phyloP scores from a whole-genome alignment of 202 grass and related monocot species.

The Zoysia matrella region DNA sequence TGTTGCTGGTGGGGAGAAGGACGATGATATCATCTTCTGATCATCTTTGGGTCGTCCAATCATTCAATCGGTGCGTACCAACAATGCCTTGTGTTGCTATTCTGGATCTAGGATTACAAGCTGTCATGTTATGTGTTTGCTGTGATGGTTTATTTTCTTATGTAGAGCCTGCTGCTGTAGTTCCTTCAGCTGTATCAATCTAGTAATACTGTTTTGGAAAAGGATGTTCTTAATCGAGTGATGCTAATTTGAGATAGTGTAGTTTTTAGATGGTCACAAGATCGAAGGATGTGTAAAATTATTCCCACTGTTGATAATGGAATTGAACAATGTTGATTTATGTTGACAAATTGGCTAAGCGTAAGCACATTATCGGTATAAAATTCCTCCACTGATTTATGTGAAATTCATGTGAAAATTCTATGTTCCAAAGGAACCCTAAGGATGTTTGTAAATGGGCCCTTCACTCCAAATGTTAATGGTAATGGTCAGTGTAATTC shows the following conservation, averaged over 20 bases:
- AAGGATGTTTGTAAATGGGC: no score
- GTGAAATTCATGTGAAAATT: no score
- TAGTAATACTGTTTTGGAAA: background rate
- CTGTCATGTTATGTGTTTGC: background rate
- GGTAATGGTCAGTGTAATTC: no score
- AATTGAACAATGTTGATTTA: no score
- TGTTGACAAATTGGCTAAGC: no score
- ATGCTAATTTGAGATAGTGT: background rate
- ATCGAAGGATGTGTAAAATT: no score
- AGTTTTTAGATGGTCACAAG: background rate
- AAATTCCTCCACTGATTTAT: no score
- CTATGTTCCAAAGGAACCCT: no score
- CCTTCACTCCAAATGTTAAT: no score
- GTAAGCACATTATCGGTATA: no score
- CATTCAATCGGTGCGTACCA: slow-evolving; percentile 45
- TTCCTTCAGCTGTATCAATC: background rate
- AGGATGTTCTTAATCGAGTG: background rate
- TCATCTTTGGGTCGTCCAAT: slow-evolving; percentile 11
- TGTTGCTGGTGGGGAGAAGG: slow-evolving; percentile 57
- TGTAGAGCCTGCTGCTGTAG: background rate
- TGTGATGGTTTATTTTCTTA: background rate
- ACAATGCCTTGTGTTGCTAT: background rate
- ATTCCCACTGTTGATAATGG: no score
- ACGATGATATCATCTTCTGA: slow-evolving; percentile 93
- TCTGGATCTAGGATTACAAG: slow-evolving; percentile 16